These are phyloP conservation scores for Bassia scoparia DNA, from an alignment of 148 eudicot genomes.

Conservation along the genomic window DNA sequence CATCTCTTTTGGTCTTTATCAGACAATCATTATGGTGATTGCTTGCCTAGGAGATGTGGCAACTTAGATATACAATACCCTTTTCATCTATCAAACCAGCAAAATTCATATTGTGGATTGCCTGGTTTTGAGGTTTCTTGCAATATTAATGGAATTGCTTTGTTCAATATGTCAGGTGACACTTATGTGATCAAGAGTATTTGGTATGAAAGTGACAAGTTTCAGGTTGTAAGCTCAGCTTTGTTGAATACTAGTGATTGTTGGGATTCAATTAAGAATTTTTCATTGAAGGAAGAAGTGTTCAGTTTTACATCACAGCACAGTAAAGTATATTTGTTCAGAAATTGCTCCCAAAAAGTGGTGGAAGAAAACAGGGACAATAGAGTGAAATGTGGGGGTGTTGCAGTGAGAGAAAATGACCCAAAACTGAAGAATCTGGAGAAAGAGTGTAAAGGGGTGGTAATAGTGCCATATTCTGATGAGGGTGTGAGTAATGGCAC, in stretches of 20 bases:
- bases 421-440: constrained; percentile 18
- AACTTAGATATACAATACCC: constrained; percentile 40
- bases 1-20: constrained; percentile 4
- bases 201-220: constrained; percentile 19
- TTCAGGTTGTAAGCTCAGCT: constrained; percentile 36
- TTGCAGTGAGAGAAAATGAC: constrained; percentile 25
- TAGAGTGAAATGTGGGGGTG: constrained; percentile 22
- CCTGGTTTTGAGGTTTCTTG: constrained; percentile 51
- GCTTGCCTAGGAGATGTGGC: constrained; percentile 33
- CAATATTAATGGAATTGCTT: constrained; percentile 2
- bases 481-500: not conserved
- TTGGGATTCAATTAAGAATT: constrained; percentile 24
- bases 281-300: constrained; percentile 5
- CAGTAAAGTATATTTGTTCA: constrained; percentile 22
- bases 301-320: constrained; percentile 12
- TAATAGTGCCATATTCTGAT: constrained; percentile 20
- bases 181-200: constrained; percentile 27
- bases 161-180: constrained; percentile 29
- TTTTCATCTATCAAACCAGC: constrained; percentile 30
- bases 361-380: not conserved
- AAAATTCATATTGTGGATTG: constrained; percentile 45
- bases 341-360: constrained; percentile 26
- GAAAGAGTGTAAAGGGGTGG: constrained; percentile 21
- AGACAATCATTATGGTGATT: constrained; percentile 31
- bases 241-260: constrained; percentile 4